Evolutionary conservation across 306 rosid species (phyloP).

Genomic region (Biancaea sappan): DNA sequence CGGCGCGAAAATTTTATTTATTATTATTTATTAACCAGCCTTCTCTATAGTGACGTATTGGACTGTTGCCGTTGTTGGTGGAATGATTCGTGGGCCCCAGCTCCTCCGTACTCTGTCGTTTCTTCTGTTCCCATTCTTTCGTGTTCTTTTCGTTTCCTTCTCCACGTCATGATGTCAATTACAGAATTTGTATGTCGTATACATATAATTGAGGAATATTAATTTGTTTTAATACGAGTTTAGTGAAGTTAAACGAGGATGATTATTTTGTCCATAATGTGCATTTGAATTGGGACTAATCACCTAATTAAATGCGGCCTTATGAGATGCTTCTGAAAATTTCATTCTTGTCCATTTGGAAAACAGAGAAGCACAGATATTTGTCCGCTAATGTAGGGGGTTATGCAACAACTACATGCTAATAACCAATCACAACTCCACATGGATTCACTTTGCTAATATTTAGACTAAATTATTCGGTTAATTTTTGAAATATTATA

Average conservation of each 20-base stretch:
- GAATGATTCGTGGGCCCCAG: constrained; percentile 60
- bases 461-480: no score
- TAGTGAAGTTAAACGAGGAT: constrained; percentile 37
- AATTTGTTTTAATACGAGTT: constrained; percentile 42
- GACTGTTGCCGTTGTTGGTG: constrained; percentile 47
- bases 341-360: constrained; percentile 36
- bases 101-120: constrained; percentile 48
- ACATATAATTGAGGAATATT: constrained; percentile 25
- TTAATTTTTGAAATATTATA: no score
- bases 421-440: constrained; percentile 19
- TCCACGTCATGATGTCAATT: neutral
- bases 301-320: constrained; percentile 41
- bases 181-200: neutral
- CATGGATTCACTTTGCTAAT: no score
- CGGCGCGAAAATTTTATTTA: constrained; percentile 32
- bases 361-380: constrained; percentile 11
- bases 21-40: no score
- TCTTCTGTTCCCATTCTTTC: constrained; percentile 46
- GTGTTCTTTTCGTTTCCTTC: no score
- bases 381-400: constrained; percentile 39
- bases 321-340: constrained; percentile 47
- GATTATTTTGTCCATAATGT: constrained; percentile 46
- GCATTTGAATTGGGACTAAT: constrained; percentile 46
- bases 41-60: constrained; percentile 48
- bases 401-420: constrained; percentile 15